Conservation (phyloP, 2,329 filamentous ascomycete genomes). For the Epicoccum nigrum region DNA sequence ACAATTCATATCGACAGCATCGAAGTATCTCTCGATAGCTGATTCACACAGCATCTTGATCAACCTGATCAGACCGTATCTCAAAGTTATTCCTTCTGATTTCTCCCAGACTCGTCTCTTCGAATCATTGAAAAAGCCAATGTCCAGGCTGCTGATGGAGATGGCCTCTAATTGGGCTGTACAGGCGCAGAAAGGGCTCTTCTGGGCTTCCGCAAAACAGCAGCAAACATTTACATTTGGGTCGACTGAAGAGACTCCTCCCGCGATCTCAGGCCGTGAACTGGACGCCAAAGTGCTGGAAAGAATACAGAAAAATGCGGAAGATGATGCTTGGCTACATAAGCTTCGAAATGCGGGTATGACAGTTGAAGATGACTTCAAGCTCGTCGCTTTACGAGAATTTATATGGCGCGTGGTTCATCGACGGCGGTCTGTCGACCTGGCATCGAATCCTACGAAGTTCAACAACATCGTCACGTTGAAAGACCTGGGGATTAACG, state of each 20-base stretch:
- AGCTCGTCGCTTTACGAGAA: conserved; percentile 82
- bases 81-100: conserved; percentile 73
- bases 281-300: conserved; percentile 63
- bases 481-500: conserved; percentile 75
- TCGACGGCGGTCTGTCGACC: conserved; percentile 66
- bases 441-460: conserved; percentile 48
- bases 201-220: conserved; percentile 81
- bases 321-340: conserved; percentile 92
- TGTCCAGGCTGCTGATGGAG: conserved; percentile 82
- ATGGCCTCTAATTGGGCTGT: conserved; percentile 84
- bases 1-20: conserved; percentile 79
- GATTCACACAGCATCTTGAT: conserved; percentile 83
- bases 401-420: conserved; percentile 88
- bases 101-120: conserved; percentile 77
- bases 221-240: conserved; percentile 73
- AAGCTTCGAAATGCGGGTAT: conserved; percentile 86
- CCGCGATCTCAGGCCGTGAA: conserved; percentile 63
- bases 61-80: conserved; percentile 79
- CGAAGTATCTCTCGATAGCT: conserved; percentile 75
- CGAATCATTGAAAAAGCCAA: conserved; percentile 80
- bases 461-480: conserved; percentile 76
- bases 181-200: conserved; percentile 79
- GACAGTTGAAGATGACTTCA: conserved; percentile 82
- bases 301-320: conserved; percentile 77
- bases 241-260: conserved; percentile 60